Base-by-base conservation (phyloP, 2,329 filamentous ascomycete genomes). In the Pseudopithomyces chartarum region DNA sequence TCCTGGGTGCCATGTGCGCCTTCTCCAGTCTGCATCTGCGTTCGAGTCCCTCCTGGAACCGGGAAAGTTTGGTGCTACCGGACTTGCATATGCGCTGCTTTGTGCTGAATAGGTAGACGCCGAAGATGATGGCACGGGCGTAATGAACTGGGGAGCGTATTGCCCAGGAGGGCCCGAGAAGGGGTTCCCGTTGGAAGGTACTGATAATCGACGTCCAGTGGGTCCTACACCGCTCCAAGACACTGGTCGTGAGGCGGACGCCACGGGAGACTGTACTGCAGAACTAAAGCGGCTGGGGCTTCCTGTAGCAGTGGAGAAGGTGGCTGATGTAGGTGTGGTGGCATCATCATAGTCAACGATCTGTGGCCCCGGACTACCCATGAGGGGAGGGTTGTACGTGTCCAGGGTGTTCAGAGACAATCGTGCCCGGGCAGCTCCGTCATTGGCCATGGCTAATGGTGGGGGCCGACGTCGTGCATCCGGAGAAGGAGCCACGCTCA, bases 1-100 rank as follows among this genome's bases (percentile, higher is more conserved):
- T 59, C 92, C 90, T 0, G 92, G 91, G 75, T 97, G 93, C 93
- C 93, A 97, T 2, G 93, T 97, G 52, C 92, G 85, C 59, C 93
- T 83, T 61, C 92, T 87, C 85, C 88, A 91, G 54, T 91, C 90
- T 40, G 92, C 88, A 60, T 96, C 92, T 19, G 83, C 85, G 8
- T 83, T 80, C 0, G 90, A 90, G 39, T 92, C 90, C 40, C 88
- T 82, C 29, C 89, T 80, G 4, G 85, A 83, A 76, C 86, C 89
- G 7, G 82, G 80, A 33, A 87, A 85, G 0, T 84, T 82, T 0
- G 87, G 86, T 40, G 80, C 83, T 0, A 87, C 90, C 5, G 92
- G 92, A 82, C 78, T 91, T 61, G 76, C 87, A 59, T 89, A 81
- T 49, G 86, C 84, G 63, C 84, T 86, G 54, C 82, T 85, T n/a